Conservation (phyloP, 208 protist genomes). For the Leishmania major region DNA sequence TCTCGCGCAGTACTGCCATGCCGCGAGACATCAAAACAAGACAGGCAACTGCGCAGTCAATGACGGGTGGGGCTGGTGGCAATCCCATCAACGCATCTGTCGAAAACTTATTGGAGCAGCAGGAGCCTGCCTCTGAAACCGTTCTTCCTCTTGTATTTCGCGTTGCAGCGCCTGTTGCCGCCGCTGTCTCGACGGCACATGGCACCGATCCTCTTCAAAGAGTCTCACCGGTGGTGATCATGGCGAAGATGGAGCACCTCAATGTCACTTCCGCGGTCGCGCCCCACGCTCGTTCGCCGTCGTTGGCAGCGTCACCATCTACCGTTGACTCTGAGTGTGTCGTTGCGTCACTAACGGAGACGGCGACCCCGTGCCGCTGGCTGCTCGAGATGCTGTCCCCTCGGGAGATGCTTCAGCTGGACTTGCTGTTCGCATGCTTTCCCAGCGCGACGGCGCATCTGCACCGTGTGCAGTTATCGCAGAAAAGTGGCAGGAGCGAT, state of each 20-base stretch:
- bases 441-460: conserved; percentile 51
- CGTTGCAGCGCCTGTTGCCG: conserved; percentile 11
- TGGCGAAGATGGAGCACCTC: conserved; percentile 84
- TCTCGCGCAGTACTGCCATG: conserved; percentile 10
- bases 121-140: conserved; percentile 16
- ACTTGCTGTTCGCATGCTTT: conserved; percentile 59
- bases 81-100: conserved; percentile 13
- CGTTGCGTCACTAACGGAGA: conserved; percentile 7
- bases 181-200: not conserved
- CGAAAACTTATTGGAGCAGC: conserved; percentile 9
- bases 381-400: conserved; percentile 60
- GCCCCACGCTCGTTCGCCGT: not conserved
- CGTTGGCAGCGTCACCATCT: not conserved
- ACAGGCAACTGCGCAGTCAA: conserved; percentile 8
- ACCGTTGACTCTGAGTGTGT: not conserved
- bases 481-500: not conserved
- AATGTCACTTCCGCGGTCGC: conserved; percentile 26
- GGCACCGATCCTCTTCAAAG: not conserved
- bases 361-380: conserved; percentile 18
- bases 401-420: conserved; percentile 53
- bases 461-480: conserved; percentile 51
- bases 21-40: conserved; percentile 11
- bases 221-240: not conserved
- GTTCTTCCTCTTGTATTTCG: conserved; percentile 7
- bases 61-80: not conserved